Evolutionary conservation across 345 rosid species (phyloP), one percentile per base, ranked within the genome.

Genomic region (Crucihimalaya himalaica): DNA sequence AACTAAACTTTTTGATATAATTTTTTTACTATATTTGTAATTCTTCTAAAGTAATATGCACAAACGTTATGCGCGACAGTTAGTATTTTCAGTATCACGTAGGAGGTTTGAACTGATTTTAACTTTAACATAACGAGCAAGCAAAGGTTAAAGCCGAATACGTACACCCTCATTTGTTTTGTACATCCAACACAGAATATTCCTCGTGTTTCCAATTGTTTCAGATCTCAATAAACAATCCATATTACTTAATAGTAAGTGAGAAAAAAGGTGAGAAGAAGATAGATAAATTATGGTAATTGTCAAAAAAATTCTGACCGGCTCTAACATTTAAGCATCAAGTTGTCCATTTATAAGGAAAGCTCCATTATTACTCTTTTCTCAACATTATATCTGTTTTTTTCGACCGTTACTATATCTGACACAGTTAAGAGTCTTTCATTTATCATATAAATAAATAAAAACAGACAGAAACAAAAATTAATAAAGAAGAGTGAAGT

Each of bases 301-400:
- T 39, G 18, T 60, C 34, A 70, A 63, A 55, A 13, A 20, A 48
- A 45, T 28, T 63, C 63, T 77, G 80, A 16, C 67, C 34, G 71
- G 80, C 80, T 64, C 80, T 55, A 77, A 77, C 80, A 70, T 70
- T 55, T 42, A 70, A 39, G 71, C 76, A 70, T 48, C 80, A 47
- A 60, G 70, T 61, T 76, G 80, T 76, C 71, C 27, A 46, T 25
- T 64, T 53, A 16, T 19, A 69, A 46, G 53, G 58, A 54, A 62
- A 54, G 25, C 28, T 76, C 75, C 66, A 56, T 45, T 27, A 34
- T 10, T 28, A 62, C 65, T 68, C 42, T 43, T 76, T 75, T 75
- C 64, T 60, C 64, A 31, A 64, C 43, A 62, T 25, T 46, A 31
- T 13, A 43, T 69, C 58, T 62, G 51, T 20, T 54, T 68, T 59